Base-by-base conservation (phyloP, 2,329 filamentous ascomycete species). In the Cladosporium colombiae region DNA sequence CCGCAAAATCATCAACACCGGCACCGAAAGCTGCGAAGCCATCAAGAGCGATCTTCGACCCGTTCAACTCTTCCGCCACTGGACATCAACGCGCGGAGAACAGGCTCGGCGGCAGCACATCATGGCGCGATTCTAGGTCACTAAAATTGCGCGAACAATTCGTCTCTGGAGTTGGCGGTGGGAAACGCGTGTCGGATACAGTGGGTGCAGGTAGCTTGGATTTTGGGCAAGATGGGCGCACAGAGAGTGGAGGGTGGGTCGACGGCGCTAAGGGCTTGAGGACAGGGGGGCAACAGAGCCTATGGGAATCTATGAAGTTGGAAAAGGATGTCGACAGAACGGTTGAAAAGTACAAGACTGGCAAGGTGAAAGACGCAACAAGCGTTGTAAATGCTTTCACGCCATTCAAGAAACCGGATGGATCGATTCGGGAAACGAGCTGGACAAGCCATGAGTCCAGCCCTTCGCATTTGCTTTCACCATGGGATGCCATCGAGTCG, bases 11-110 rank as follows among this genome's bases (percentile, higher is more conserved):
- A 10, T 33, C 56, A 3, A 53, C 27, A 10, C 63, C 44, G 3
- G 50, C 56, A 5, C 96, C 93, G 66, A 87, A 96, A 74, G 96
- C 96, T 84, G 96, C 96, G 91, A 93, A 97, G 86, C 87, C 97
- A 68, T 89, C 96, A 79, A 91, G 92, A 78, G 92, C 96, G 84
- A 97, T 96, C 86, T 86, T 97, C 70, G 96, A 93, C 71, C 89
- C 97, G 78, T 97, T 94, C 93, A 97, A 94, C 76, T 96, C 92
- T 73, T 94, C 92, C 68, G 93, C 97, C 78, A 92, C 88, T 73
- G 89, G 86, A 74, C 92, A 97, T 76, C 93, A 96, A 78, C 85
- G 88, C 49, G 87, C 91, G 50, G 90, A 94, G 67, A 88, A 87
- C 66, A 79, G 81, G 3, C 83, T 89, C 1, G 85, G 86, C 1